These are phyloP conservation scores for Starmerella geochares DNA, from an alignment of 805 yeast species.

Conservation along the genomic window DNA sequence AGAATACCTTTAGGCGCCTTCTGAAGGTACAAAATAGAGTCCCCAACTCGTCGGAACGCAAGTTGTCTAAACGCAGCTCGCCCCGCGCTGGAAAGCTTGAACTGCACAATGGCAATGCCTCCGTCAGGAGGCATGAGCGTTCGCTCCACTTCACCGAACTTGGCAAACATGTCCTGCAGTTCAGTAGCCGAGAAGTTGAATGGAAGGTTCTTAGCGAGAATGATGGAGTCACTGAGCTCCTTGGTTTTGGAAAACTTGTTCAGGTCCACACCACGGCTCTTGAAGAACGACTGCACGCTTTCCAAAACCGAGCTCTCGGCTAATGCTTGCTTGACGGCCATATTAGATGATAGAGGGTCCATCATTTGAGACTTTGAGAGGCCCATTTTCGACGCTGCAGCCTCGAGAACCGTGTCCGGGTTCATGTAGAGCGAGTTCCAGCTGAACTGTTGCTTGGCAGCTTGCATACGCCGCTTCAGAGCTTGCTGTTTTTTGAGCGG, in stretches of 20 bases:
- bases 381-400: conserved; percentile 79
- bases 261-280: conserved; percentile 73
- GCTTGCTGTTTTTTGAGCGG: conserved; percentile 89
- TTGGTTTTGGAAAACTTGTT: conserved; percentile 48
- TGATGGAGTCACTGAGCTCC: conserved; percentile 69
- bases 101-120: conserved; percentile 88
- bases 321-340: conserved; percentile 92
- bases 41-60: conserved; percentile 79
- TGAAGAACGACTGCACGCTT: conserved; percentile 80
- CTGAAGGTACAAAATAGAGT: conserved; percentile 77
- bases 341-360: conserved; percentile 73
- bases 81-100: conserved; percentile 69
- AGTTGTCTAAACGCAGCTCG: conserved; percentile 81
- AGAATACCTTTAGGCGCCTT: conserved; percentile 85
- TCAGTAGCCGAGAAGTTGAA: conserved; percentile 75
- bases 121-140: conserved; percentile 93
- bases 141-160: conserved; percentile 69
- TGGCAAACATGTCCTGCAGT: conserved; percentile 67
- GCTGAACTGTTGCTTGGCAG: conserved; percentile 75
- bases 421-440: conserved; percentile 94
- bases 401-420: conserved; percentile 81
- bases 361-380: conserved; percentile 70
- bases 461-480: conserved; percentile 70
- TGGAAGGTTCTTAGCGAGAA: conserved; percentile 84
- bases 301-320: conserved; percentile 96